These are phyloP conservation scores for Suhomyces bolitotheri DNA, from an alignment of 1,139 yeast genomes.

Conservation along the genomic window DNA sequence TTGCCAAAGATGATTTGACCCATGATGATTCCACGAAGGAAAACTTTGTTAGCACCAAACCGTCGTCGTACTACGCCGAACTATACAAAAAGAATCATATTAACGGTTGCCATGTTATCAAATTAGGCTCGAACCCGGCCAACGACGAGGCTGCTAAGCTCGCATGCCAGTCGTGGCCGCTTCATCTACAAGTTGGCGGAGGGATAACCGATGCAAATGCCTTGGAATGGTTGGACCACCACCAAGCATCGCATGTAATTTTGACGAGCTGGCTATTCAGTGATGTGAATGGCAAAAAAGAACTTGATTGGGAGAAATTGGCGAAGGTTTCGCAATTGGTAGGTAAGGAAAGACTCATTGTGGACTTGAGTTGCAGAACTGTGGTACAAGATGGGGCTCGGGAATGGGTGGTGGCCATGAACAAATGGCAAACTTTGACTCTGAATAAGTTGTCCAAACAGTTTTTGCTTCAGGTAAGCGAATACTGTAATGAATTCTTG, in stretches of 20 bases:
- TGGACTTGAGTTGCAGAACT: slow-evolving; percentile 84
- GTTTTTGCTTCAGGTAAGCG: slow-evolving; percentile 53
- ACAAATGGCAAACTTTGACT: slow-evolving; percentile 94
- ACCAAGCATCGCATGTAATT: slow-evolving; percentile 78
- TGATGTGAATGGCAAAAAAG: slow-evolving; percentile 33
- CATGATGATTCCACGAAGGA: slow-evolving; percentile 49
- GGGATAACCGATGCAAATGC: slow-evolving; percentile 82
- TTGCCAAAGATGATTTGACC: slow-evolving; percentile 51
- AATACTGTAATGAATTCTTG: slow-evolving; percentile 80
- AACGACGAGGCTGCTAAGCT: slow-evolving; percentile 81
- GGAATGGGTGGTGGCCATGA: slow-evolving; percentile 91
- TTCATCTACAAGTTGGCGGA: slow-evolving; percentile 82
- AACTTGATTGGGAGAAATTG: slow-evolving; percentile 58
- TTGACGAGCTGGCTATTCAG: slow-evolving; percentile 92
- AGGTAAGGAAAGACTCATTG: slow-evolving; percentile 72
- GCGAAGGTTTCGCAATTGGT: slow-evolving; percentile 46
- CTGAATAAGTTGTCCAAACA: slow-evolving; percentile 53
- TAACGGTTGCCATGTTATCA: slow-evolving; percentile 86
- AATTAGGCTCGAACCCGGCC: slow-evolving; percentile 71
- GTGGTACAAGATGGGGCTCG: slow-evolving; percentile 27
- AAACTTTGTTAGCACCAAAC: slow-evolving; percentile 76
- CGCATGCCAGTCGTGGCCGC: slow-evolving; percentile 78
- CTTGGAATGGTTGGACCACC: slow-evolving; percentile 59
- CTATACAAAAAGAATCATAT: slow-evolving; percentile 62
- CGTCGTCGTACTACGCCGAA: slow-evolving; percentile 76